A percentile compares a stretch with the other conserved stretches of the same genome.
These are phyloP conservation scores for Vigna radiata DNA, from an alignment of 306 rosid genomes.

Conservation along the genomic window DNA sequence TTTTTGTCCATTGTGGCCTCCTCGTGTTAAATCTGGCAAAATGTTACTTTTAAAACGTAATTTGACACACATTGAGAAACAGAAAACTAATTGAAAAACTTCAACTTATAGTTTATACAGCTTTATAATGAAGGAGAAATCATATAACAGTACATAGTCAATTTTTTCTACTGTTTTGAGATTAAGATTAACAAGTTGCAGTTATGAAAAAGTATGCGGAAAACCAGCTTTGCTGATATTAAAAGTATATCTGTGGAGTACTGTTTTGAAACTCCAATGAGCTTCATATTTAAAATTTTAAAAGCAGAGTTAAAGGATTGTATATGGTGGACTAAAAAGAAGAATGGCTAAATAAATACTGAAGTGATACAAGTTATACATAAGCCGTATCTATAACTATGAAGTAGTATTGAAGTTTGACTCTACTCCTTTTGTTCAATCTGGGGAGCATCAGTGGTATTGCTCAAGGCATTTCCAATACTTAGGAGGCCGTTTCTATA, in stretches of 20 bases:
- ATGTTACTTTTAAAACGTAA: too few relatives aligned
- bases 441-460: constrained; percentile 43
- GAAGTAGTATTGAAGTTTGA: constrained; percentile 17
- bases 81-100: too few relatives aligned
- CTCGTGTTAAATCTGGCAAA: too few relatives aligned
- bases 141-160: neutral
- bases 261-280: neutral
- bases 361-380: constrained; percentile 32
- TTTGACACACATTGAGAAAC: too few relatives aligned
- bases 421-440: constrained; percentile 49
- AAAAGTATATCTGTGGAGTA: neutral
- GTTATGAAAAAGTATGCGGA: neutral
- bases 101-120: too few relatives aligned
- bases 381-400: neutral
- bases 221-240: neutral
- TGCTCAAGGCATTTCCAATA: constrained; percentile 50
- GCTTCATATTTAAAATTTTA: neutral
- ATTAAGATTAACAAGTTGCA: neutral
- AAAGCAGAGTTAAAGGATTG: constrained; percentile 13
- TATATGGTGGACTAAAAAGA: constrained; percentile 27
- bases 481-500: constrained; percentile 57
- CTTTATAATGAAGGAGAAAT: neutral
- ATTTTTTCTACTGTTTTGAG: neutral
- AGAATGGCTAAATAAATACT: constrained; percentile 29
- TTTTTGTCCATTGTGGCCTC: too few relatives aligned